Conservation (phyloP, 2,329 filamentous ascomycete species). For the Phaeosphaeriaceae sp. region DNA sequence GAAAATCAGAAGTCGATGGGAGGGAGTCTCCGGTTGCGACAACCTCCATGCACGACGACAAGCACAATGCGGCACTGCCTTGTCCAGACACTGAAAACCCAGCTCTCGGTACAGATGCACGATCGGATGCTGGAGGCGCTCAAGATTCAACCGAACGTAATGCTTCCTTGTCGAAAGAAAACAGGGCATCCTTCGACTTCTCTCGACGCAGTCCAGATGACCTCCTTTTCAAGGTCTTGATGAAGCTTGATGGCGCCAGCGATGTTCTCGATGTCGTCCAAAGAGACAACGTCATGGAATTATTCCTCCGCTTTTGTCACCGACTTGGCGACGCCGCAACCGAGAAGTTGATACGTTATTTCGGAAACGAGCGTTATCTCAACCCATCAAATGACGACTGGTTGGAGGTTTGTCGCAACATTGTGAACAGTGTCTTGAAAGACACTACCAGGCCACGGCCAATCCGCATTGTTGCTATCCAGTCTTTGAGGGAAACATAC, state of each 20-base stretch:
- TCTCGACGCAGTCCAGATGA: constrained; percentile 28
- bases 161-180: not conserved
- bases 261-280: constrained; percentile 63
- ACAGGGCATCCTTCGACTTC: constrained; percentile 6
- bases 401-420: constrained; percentile 67
- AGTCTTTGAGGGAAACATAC: constrained; percentile 62
- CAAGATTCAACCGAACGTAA: not conserved
- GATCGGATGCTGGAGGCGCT: not conserved
- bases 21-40: not conserved
- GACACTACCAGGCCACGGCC: constrained; percentile 66
- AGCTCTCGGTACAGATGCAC: not conserved
- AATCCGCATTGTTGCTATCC: constrained; percentile 69
- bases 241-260: constrained; percentile 38
- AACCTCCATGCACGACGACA: not conserved
- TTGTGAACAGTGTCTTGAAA: constrained; percentile 69
- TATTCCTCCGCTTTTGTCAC: constrained; percentile 68
- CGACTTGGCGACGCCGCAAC: constrained; percentile 71
- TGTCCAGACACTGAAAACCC: not conserved
- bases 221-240: constrained; percentile 34
- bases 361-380: constrained; percentile 72
- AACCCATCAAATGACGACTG: constrained; percentile 74
- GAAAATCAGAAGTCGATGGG: not conserved
- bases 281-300: constrained; percentile 69
- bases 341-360: constrained; percentile 70
- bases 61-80: not conserved